These are phyloP conservation scores for Colletotrichum scovillei DNA, from an alignment of 2,329 filamentous ascomycete species.

Conservation along the genomic window DNA sequence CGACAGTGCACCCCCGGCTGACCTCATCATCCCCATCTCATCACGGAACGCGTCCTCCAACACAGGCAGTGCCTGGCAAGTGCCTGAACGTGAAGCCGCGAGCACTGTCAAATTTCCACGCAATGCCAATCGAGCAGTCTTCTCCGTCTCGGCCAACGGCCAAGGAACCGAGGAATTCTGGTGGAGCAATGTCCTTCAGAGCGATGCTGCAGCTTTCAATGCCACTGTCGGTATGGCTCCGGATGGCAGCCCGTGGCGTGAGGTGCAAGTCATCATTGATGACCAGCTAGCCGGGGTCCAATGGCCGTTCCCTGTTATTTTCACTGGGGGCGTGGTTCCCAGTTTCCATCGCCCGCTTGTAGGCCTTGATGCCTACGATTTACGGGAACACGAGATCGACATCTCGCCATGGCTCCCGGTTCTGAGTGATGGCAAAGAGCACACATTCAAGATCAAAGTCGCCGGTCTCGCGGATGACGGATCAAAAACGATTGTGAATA, in stretches of 20 bases:
- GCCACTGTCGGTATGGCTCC: conserved; percentile 66
- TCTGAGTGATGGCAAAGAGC: conserved; percentile 72
- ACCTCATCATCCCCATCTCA: conserved; percentile 76
- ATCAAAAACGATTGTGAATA: conserved; percentile 58
- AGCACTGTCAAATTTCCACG: conserved; percentile 71
- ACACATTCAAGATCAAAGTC: conserved; percentile 76
- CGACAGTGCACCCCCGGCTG: conserved; percentile 60
- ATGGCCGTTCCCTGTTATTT: conserved; percentile 87
- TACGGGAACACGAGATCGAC: conserved; percentile 84
- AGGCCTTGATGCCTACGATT: conserved; percentile 82
- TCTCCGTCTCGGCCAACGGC: conserved; percentile 82
- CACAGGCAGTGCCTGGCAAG: conserved; percentile 72
- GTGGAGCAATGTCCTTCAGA: conserved; percentile 81
- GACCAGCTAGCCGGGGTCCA: conserved; percentile 77
- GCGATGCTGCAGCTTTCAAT: conserved; percentile 69
- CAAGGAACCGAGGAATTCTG: conserved; percentile 86
- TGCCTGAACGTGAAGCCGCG: conserved; percentile 72
- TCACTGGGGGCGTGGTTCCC: conserved; percentile 83
- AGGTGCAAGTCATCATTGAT: conserved; percentile 82
- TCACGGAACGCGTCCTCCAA: conserved; percentile 60
- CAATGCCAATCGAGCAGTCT: conserved; percentile 75
- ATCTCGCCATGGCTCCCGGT: conserved; percentile 80
- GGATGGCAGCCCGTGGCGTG: conserved; percentile 80
- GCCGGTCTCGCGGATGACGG: conserved; percentile 71
- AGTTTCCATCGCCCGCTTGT: conserved; percentile 83